Evolutionary conservation across 768 basidiomycete genomes (phyloP).

Genomic region (Russula ochroleuca): DNA sequence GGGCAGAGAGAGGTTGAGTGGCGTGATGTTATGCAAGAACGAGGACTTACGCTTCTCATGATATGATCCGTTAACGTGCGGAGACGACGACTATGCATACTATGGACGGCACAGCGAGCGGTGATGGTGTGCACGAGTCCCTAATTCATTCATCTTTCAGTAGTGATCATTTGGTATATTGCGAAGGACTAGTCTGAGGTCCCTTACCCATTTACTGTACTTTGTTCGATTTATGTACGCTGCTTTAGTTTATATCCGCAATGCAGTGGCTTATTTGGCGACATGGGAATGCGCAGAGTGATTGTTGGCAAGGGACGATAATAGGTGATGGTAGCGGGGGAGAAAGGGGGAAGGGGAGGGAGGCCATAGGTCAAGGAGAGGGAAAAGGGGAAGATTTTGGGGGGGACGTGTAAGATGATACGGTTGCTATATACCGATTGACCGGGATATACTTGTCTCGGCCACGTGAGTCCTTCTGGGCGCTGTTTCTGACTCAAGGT

Average conservation of each 20-base stretch:
- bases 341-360: background rate
- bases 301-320: background rate
- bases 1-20: constrained; percentile 21
- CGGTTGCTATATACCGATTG: constrained; percentile 29
- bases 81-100: constrained; percentile 10
- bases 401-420: constrained; percentile 22
- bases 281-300: background rate
- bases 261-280: constrained; percentile 18
- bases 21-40: constrained; percentile 28
- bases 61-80: constrained; percentile 18
- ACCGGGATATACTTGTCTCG: constrained; percentile 21
- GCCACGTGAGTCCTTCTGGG: constrained; percentile 15
- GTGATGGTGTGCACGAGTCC: background rate
- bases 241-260: constrained; percentile 24
- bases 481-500: constrained; percentile 13
- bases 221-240: constrained; percentile 19
- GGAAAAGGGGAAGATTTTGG: constrained; percentile 5
- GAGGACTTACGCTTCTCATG: constrained; percentile 27
- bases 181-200: constrained; percentile 6
- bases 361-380: background rate
- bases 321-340: background rate
- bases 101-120: constrained; percentile 8
- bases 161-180: constrained; percentile 21
- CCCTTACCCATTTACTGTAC: constrained; percentile 20
- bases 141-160: constrained; percentile 20